These are phyloP conservation scores for Candida corydali DNA, from an alignment of 805 yeast species.

Conservation along the genomic window DNA sequence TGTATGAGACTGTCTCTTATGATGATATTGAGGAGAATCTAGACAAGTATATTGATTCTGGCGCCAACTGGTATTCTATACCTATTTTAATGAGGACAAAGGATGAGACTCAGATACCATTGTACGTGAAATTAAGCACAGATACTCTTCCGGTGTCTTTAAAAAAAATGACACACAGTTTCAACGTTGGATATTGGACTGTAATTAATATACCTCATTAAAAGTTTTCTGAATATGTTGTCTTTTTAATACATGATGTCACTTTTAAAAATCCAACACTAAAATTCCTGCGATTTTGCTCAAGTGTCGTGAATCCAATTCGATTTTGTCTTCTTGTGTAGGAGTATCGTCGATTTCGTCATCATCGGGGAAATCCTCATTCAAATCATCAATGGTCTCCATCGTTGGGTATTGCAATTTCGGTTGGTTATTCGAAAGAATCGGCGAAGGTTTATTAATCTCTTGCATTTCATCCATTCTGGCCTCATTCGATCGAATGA, in stretches of 20 bases:
- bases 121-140: conserved; percentile 25
- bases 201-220: conserved; percentile 4
- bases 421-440: conserved; percentile 7
- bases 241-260: no score
- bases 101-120: conserved; percentile 27
- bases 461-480: conserved; percentile 32
- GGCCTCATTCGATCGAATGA: conserved; percentile 53
- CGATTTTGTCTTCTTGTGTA: conserved; percentile 23
- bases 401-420: conserved; percentile 11
- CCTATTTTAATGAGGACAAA: conserved; percentile 21
- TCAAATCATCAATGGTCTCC: conserved; percentile 15
- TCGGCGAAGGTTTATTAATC: conserved; percentile 12
- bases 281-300: conserved; percentile 54
- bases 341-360: conserved; percentile 1
- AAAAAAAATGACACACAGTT: neutral
- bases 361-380: conserved; percentile 13
- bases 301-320: conserved; percentile 51
- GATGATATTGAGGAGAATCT: conserved; percentile 12
- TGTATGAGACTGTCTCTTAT: conserved; percentile 10
- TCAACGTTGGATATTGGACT: conserved; percentile 14
- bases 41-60: conserved; percentile 18
- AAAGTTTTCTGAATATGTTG: no score
- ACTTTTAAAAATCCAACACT: conserved; percentile 47
- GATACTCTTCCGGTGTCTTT: conserved; percentile 6
- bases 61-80: conserved; percentile 32